phyloP scores from a whole-genome alignment of 257 asterid genomes.

The Fraxinus anomala region DNA sequence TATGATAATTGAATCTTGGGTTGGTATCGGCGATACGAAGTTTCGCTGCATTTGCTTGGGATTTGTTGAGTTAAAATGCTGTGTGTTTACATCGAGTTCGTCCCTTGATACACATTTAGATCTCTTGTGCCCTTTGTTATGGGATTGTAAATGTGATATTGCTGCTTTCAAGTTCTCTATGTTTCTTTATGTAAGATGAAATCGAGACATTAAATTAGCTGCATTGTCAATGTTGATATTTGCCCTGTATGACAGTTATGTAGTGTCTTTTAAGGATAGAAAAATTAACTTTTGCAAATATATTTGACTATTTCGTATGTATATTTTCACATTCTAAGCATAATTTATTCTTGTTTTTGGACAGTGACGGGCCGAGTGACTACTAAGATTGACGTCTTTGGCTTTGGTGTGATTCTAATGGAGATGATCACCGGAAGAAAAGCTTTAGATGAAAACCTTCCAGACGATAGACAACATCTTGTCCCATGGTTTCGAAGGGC shows the following conservation, averaged over 20 bases:
- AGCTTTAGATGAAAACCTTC: conserved; percentile 59
- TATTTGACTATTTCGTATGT: not conserved
- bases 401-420: conserved; percentile 87
- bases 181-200: not conserved
- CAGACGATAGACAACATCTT: conserved; percentile 69
- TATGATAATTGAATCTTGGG: not conserved
- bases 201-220: not conserved
- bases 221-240: too few species aligned
- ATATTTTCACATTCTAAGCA: not conserved
- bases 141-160: not conserved
- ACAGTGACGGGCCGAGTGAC: conserved; percentile 86
- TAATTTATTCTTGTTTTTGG: conserved; percentile 10
- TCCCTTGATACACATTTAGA: too few species aligned
- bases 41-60: not conserved
- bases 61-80: not conserved
- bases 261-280: not conserved
- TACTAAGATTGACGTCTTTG: conserved; percentile 75
- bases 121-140: not conserved
- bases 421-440: conserved; percentile 76
- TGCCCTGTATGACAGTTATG: not conserved
- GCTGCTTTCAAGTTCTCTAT: not conserved
- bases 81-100: too few species aligned
- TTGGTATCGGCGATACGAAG: not conserved
- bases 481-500: conserved; percentile 82
- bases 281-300: not conserved